Conservation (phyloP, 2,329 filamentous ascomycete genomes). For the Colletotrichum spaethianum region DNA sequence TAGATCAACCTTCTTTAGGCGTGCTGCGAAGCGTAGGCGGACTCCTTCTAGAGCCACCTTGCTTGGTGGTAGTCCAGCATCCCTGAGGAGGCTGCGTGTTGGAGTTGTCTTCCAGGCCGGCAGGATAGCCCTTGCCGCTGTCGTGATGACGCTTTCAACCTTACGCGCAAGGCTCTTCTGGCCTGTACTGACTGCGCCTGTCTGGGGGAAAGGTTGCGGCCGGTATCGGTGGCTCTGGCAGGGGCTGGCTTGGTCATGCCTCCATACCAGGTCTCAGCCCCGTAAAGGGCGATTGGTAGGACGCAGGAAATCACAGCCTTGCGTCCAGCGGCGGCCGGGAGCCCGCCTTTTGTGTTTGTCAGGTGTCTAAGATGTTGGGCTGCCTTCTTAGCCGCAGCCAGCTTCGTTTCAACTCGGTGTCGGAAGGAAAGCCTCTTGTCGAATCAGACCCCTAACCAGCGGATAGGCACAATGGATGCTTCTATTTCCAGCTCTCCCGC, state of each 20-base stretch:
- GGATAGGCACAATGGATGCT: background rate
- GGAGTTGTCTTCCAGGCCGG: background rate
- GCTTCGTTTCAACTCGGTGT: background rate
- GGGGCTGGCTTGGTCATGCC: background rate
- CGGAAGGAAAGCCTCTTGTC: background rate
- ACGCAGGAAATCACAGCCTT: background rate
- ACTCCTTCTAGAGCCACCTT: background rate
- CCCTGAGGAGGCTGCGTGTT: background rate
- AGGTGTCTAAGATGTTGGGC: background rate
- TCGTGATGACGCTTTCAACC: background rate
- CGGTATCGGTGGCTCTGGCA: background rate
- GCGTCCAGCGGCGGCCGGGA: background rate
- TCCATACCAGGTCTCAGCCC: conserved; percentile 7
- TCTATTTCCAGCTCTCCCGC: background rate
- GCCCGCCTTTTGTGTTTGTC: background rate
- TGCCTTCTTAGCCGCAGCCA: background rate
- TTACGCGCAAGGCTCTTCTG: background rate
- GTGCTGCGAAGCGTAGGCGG: background rate
- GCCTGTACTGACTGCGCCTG: background rate
- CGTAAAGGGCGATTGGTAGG: background rate
- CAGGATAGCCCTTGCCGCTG: background rate
- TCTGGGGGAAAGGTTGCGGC: background rate
- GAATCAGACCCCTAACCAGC: conserved; percentile 8
- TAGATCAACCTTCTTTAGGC: background rate
- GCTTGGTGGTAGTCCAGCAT: background rate